A percentile compares a stretch with the other conserved stretches of the same genome.
Conservation (phyloP, 2,329 filamentous ascomycete genomes). For the Microthyrium microscopicum region DNA sequence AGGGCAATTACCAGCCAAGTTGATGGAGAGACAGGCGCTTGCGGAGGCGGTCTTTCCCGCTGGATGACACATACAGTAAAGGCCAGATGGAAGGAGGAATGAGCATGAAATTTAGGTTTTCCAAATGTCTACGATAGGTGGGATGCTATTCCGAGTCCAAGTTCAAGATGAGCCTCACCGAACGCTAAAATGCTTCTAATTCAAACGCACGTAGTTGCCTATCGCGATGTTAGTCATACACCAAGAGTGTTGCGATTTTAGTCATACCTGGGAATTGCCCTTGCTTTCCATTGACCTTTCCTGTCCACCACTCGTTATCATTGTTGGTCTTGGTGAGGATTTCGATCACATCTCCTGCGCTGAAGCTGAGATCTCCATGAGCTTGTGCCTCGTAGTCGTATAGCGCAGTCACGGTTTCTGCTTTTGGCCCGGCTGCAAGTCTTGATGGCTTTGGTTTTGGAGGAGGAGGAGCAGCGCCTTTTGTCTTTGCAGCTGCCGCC, state of each 20-base stretch:
- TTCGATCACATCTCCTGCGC: conserved; percentile 76
- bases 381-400: conserved; percentile 96
- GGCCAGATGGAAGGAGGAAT: no score
- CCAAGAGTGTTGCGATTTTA: neutral
- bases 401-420: conserved; percentile 72
- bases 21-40: no score
- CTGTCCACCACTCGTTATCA: conserved; percentile 95
- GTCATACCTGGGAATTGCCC: conserved; percentile 87
- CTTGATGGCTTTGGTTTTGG: conserved; percentile 50
- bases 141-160: no score
- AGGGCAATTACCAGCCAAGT: no score
- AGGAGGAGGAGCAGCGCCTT: conserved; percentile 31
- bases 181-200: no score
- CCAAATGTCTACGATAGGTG: no score
- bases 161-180: no score
- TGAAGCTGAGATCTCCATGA: conserved; percentile 84
- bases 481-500: conserved; percentile 26
- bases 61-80: no score
- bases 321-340: conserved; percentile 71
- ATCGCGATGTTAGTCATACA: neutral
- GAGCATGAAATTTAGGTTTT: no score
- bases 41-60: no score
- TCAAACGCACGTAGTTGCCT: conserved; percentile 10
- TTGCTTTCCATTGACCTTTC: conserved; percentile 58
- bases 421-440: conserved; percentile 45